Evolutionary conservation across 306 rosid species (phyloP).

Genomic region (Casuarina cunninghamiana): DNA sequence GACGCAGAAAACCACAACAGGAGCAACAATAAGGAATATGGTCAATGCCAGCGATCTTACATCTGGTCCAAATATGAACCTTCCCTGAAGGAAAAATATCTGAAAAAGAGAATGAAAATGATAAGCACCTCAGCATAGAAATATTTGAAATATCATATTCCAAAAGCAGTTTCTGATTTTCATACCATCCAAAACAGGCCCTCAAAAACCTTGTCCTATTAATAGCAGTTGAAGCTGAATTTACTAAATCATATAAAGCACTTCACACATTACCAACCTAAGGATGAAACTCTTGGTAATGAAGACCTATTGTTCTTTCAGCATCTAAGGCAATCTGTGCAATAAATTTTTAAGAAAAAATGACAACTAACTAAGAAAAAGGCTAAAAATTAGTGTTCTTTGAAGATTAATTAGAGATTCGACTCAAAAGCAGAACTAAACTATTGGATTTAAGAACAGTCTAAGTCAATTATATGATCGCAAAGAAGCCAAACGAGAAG

Average conservation of each 20-base stretch:
- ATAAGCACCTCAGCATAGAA: slow-evolving; percentile 18
- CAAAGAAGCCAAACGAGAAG: neutral
- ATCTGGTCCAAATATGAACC: slow-evolving; percentile 98
- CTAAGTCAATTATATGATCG: neutral
- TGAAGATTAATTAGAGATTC: neutral
- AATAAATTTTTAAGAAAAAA: neutral
- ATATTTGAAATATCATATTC: too few species aligned
- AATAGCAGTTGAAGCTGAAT: neutral
- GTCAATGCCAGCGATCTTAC: slow-evolving; percentile 88
- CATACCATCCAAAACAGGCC: neutral
- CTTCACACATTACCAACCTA: neutral
- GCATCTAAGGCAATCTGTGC: neutral
- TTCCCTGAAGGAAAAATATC: slow-evolving; percentile 92
- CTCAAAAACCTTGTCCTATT: neutral
- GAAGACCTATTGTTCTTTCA: neutral
- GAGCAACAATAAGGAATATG: slow-evolving; percentile 81
- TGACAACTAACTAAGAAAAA: neutral
- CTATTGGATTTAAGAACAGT: neutral
- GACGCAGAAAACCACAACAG: slow-evolving; percentile 78
- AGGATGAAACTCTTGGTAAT: neutral
- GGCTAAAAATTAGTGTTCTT: neutral
- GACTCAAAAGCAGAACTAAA: neutral
- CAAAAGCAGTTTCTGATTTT: neutral
- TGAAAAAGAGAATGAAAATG: slow-evolving; percentile 41
- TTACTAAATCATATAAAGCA: neutral